phyloP scores from a whole-genome alignment of 805 yeast species.

The Myxozyma monticola region DNA sequence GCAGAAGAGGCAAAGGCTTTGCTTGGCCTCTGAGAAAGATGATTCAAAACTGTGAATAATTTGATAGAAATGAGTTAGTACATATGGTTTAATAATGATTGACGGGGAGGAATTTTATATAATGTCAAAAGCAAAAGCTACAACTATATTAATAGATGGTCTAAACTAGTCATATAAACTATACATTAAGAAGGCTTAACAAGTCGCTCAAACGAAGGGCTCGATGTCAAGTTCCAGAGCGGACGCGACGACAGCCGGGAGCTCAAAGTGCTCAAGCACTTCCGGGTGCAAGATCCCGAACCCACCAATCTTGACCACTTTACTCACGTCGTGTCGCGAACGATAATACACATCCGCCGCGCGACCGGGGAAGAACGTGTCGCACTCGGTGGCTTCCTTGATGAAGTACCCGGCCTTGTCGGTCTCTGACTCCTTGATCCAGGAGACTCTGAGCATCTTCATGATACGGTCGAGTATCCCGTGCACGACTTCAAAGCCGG shows the following conservation, averaged over 20 bases:
- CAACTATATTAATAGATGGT: background rate
- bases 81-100: background rate
- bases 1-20: constrained; percentile 24
- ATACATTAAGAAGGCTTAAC: background rate
- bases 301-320: constrained; percentile 56
- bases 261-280: constrained; percentile 80
- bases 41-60: background rate
- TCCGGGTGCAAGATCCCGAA: constrained; percentile 96
- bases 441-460: constrained; percentile 86
- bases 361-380: constrained; percentile 93
- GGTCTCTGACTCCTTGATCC: constrained; percentile 38
- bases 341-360: constrained; percentile 87
- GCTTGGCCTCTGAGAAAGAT: constrained; percentile 17
- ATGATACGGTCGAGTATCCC: constrained; percentile 92
- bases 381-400: constrained; percentile 33
- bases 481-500: constrained; percentile 92
- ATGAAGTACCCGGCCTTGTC: constrained; percentile 26
- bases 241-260: constrained; percentile 84
- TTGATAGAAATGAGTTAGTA: background rate
- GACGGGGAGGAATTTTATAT: background rate
- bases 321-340: constrained; percentile 45
- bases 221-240: constrained; percentile 88
- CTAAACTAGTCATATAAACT: background rate
- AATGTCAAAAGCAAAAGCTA: background rate
- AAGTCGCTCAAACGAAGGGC: constrained; percentile 60